These are phyloP conservation scores for Dictyostelium brefeldianum DNA, from an alignment of 78 protist species.

Conservation along the genomic window DNA sequence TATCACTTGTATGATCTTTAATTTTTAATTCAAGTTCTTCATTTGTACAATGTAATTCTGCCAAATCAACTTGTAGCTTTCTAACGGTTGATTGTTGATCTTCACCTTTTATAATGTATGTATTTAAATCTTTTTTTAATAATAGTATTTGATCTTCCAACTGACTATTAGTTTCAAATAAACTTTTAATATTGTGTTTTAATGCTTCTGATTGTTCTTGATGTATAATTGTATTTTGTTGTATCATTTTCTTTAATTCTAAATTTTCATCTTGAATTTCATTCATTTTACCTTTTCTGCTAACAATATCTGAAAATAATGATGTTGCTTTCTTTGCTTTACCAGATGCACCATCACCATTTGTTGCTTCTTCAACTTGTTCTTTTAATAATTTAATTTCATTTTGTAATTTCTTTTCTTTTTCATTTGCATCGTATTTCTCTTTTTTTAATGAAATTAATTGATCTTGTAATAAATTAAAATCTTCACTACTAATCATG, in stretches of 20 bases:
- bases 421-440: slow-evolving; percentile 59
- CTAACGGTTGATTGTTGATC: slow-evolving; percentile 42
- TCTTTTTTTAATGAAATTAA: slow-evolving; percentile 50
- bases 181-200: slow-evolving; percentile 58
- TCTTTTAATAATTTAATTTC: slow-evolving; percentile 53
- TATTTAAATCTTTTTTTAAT: slow-evolving; percentile 48
- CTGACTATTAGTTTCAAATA: slow-evolving; percentile 57
- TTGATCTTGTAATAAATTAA: slow-evolving; percentile 67
- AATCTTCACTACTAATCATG: slow-evolving; percentile 59
- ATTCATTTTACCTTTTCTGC: slow-evolving; percentile 36
- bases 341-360: background rate
- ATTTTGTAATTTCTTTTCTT: slow-evolving; percentile 48
- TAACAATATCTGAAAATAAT: slow-evolving; percentile 20
- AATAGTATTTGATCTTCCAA: slow-evolving; percentile 42
- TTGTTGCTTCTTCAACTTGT: slow-evolving; percentile 18
- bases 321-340: slow-evolving; percentile 35
- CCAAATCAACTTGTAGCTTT: slow-evolving; percentile 61
- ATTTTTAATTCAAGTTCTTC: slow-evolving; percentile 46
- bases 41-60: slow-evolving; percentile 47
- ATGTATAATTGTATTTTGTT: slow-evolving; percentile 25
- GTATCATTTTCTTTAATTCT: slow-evolving; percentile 32
- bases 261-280: slow-evolving; percentile 64
- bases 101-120: slow-evolving; percentile 20
- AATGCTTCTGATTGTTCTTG: slow-evolving; percentile 59
- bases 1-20: background rate